Conservation (phyloP, 495 filamentous ascomycete genomes). For the Usnea hakonensis region DNA sequence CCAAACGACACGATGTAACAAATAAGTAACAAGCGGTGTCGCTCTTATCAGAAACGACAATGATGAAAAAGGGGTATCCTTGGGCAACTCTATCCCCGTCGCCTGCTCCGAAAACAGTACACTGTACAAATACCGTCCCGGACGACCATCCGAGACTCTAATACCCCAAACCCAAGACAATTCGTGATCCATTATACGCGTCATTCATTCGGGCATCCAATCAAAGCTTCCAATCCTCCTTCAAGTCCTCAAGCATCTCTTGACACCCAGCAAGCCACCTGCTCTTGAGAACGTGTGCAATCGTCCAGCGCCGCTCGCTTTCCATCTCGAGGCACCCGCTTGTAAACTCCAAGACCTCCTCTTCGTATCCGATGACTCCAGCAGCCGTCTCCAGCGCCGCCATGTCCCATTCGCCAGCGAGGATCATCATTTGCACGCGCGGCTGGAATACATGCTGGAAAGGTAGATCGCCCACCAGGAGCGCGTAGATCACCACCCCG, state of each 20-base stretch:
- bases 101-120: neutral
- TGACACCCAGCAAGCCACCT: slow-evolving; percentile 47
- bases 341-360: slow-evolving; percentile 45
- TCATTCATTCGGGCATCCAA: neutral
- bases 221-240: slow-evolving; percentile 26
- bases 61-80: slow-evolving; percentile 9
- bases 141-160: neutral
- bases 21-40: neutral
- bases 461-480: slow-evolving; percentile 59
- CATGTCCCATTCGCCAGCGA: slow-evolving; percentile 54
- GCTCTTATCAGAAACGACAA: neutral
- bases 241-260: slow-evolving; percentile 26
- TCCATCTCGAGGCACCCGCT: slow-evolving; percentile 47
- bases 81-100: neutral
- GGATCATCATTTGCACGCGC: slow-evolving; percentile 53
- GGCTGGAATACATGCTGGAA: slow-evolving; percentile 57
- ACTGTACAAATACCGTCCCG: neutral
- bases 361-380: slow-evolving; percentile 27
- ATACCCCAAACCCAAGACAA: neutral
- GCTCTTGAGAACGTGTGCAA: slow-evolving; percentile 46
- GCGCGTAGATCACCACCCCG: slow-evolving; percentile 56
- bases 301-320: slow-evolving; percentile 43
- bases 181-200: slow-evolving; percentile 8
- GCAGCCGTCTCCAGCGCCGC: slow-evolving; percentile 34
- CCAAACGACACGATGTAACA: neutral